Base-by-base conservation (phyloP, 2,329 filamentous ascomycete genomes). In the Didymosphaeria variabile region DNA sequence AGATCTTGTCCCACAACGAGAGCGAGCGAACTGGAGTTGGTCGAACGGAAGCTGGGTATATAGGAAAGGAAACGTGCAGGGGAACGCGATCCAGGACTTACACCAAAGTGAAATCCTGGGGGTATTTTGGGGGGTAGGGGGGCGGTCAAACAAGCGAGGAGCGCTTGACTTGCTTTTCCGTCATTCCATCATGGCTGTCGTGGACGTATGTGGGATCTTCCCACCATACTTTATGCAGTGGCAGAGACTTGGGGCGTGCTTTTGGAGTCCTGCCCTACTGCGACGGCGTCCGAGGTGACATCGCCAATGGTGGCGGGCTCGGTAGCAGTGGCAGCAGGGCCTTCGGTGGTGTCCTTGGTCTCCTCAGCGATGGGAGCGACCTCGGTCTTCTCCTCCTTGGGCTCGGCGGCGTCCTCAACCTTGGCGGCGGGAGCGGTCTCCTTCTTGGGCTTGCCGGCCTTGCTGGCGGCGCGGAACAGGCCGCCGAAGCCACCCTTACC, bases 151-250 rank as follows among this genome's bases (percentile, higher is more conserved):
- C 71, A 74, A 79, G 72, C 65, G 75, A 75, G 67, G 63, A 73
- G 70, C 70, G 73, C 64, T 74, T 68, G 72, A 66, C 77, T 75
- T 76, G 76, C 75, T 78, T 78, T 79, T 79, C 77, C 77, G 76
- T 78, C 77, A 78, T 79, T 76, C 73, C 77, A 68, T 79, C 77
- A 71, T 79, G 74, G 70, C 73, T 76, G 68, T 79, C 75, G 68
- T 79, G 67, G 70, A 75, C 65, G 70, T 76, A 74, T 64, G 69
- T 68, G 56, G 75, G 67, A 63, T 76, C 72, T 70, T 76, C 73
- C 77, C 76, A 79, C 77, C 76, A 79, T 57, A 78, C 77, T 68
- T 78, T 79, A 80, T 65, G 77, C 78, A 72, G 78, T 76, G 70
- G 78, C 74, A 72, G 77, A 69, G 72, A 80, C 78, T 65, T 75